Conservation (phyloP, 1,139 yeast species). For the Nakaseomyces sp. region DNA sequence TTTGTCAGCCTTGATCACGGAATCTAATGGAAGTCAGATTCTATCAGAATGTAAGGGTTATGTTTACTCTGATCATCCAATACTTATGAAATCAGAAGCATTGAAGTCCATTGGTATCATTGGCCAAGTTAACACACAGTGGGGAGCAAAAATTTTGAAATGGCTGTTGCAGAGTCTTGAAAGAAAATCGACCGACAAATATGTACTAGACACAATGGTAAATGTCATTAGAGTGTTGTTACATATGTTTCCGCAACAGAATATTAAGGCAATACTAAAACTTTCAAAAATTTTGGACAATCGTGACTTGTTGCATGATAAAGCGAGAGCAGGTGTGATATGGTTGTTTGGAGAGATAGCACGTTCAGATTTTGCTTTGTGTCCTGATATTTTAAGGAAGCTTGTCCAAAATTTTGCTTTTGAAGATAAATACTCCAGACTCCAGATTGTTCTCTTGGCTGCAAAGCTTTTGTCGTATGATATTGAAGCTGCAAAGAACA, state of each 20-base stretch:
- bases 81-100: conserved; percentile 42
- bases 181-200: conserved; percentile 19
- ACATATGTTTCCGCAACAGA: conserved; percentile 47
- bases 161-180: conserved; percentile 42
- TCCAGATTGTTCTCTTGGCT: conserved; percentile 63
- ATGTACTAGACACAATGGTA: conserved; percentile 49
- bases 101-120: conserved; percentile 50
- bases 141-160: conserved; percentile 32
- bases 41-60: conserved; percentile 55
- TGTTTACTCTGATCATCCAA: conserved; percentile 38
- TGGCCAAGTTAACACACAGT: conserved; percentile 37
- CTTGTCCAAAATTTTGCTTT: conserved; percentile 47
- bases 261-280: conserved; percentile 36
- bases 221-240: conserved; percentile 64
- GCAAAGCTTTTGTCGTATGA: conserved; percentile 61
- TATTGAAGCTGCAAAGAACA: conserved; percentile 23
- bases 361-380: conserved; percentile 41
- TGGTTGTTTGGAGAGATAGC: conserved; percentile 88
- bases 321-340: conserved; percentile 73
- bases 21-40: not conserved
- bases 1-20: not conserved
- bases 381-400: conserved; percentile 68
- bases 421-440: conserved; percentile 53
- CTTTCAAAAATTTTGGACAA: conserved; percentile 31
- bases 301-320: conserved; percentile 21